A percentile compares a stretch with the other conserved stretches of the same genome.
These are phyloP conservation scores for Tricholoma matsutake DNA, from an alignment of 768 basidiomycete genomes.

Conservation along the genomic window DNA sequence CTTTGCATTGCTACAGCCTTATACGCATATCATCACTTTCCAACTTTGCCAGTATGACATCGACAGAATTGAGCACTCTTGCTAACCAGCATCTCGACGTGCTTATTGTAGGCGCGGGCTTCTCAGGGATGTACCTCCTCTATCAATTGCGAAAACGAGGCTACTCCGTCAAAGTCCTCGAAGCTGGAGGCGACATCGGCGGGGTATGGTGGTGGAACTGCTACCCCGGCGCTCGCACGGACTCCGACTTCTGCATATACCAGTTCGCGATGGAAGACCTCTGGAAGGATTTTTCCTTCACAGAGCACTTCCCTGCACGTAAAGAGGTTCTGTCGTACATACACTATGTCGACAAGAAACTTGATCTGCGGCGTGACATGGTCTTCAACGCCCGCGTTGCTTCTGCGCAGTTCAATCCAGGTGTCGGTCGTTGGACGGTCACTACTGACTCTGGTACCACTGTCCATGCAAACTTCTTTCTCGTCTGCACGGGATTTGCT, in stretches of 20 bases:
- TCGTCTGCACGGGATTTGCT: constrained; percentile 22
- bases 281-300: not conserved
- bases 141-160: not conserved
- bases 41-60: not conserved
- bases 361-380: not conserved
- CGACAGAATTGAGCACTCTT: not conserved
- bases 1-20: no score
- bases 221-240: constrained; percentile 13
- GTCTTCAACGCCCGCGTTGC: constrained; percentile 16
- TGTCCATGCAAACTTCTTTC: constrained; percentile 16
- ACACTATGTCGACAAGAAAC: not conserved
- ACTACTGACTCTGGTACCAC: constrained; percentile 15
- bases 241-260: not conserved
- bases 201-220: constrained; percentile 19
- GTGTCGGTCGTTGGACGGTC: constrained; percentile 20
- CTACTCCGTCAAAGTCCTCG: not conserved
- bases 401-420: constrained; percentile 18
- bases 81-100: constrained; percentile 2
- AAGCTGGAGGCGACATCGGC: constrained; percentile 11
- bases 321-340: not conserved
- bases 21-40: no score
- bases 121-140: constrained; percentile 12
- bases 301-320: not conserved
- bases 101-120: constrained; percentile 17
- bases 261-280: not conserved